These are phyloP conservation scores for Podaxis sp. DNA, from an alignment of 768 basidiomycete genomes.

Conservation along the genomic window DNA sequence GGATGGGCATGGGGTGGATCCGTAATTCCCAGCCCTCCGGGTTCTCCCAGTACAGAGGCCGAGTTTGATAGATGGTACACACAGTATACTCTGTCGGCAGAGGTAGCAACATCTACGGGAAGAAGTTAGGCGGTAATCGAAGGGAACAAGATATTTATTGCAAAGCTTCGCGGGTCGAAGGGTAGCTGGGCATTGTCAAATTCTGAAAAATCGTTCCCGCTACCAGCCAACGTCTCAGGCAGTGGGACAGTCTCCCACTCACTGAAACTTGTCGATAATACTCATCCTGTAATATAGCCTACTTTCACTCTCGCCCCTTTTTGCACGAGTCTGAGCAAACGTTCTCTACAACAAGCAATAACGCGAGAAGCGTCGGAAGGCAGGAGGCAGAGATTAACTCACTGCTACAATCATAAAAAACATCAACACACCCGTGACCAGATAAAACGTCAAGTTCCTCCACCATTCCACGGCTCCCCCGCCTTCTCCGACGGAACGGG, in stretches of 20 bases:
- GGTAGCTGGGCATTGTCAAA: no score
- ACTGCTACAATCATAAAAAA: constrained; percentile 1
- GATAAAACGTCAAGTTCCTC: constrained; percentile 2
- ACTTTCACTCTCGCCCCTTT: no score
- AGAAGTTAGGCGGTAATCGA: not conserved
- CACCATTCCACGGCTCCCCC: not conserved
- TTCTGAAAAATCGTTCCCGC: no score
- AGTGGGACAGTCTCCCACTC: no score
- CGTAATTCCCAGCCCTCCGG: not conserved
- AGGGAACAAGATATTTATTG: not conserved
- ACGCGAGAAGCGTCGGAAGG: no score
- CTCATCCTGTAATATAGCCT: no score
- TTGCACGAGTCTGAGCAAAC: no score
- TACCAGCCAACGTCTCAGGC: no score
- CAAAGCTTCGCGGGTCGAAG: not conserved
- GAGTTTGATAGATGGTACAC: not conserved
- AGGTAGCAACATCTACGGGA: not conserved
- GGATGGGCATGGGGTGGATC: constrained; percentile 14
- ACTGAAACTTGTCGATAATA: no score
- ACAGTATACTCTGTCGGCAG: not conserved
- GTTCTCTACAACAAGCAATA: no score
- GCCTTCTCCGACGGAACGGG: not conserved
- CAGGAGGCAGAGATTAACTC: not conserved
- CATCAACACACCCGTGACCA: not conserved
- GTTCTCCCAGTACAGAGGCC: not conserved